Conservation (phyloP, 75 land plant species). For the Cupressus sempervirens region DNA sequence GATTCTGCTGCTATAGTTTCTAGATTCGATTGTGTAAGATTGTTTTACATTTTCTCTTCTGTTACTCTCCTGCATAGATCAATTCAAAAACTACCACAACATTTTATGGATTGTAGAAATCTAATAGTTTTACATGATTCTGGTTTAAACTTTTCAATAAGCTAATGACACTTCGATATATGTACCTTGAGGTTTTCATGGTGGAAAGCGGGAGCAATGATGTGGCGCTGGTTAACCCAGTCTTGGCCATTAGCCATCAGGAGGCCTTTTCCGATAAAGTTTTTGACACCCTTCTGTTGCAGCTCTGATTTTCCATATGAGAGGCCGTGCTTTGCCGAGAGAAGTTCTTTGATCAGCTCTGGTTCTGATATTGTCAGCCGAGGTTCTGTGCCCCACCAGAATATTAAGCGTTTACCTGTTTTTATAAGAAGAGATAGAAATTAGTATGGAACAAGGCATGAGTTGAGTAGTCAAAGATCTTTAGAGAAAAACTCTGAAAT, state of each 20-base stretch:
- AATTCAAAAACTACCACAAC: too few relatives aligned
- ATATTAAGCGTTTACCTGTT: conserved; percentile 21
- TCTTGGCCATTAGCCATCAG: conserved; percentile 21
- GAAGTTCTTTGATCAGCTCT: conserved; percentile 33
- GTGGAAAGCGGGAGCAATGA: conserved; percentile 26
- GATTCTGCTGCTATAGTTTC: too few relatives aligned
- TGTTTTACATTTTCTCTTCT: too few relatives aligned
- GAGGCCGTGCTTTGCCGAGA: conserved; percentile 9
- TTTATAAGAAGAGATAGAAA: background rate
- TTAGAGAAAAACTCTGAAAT: background rate
- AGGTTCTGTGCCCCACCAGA: conserved; percentile 19
- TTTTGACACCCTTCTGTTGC: conserved; percentile 19
- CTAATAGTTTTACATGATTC: too few relatives aligned
- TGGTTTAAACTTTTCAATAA: background rate
- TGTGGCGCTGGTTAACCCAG: conserved; percentile 23
- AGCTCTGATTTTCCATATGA: conserved; percentile 19
- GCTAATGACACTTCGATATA: background rate
- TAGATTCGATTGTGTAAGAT: too few relatives aligned
- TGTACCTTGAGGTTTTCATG: conserved; percentile 27
- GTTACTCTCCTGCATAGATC: too few relatives aligned
- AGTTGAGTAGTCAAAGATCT: background rate
- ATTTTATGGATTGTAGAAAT: too few relatives aligned
- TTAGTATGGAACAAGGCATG: background rate
- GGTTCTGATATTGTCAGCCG: conserved; percentile 23
- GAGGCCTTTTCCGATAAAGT: conserved; percentile 21